Percentiles rank a stretch among this genome's conserved stretches.
Conservation (phyloP, 495 filamentous ascomycete species). For the Xylaria intraflava region DNA sequence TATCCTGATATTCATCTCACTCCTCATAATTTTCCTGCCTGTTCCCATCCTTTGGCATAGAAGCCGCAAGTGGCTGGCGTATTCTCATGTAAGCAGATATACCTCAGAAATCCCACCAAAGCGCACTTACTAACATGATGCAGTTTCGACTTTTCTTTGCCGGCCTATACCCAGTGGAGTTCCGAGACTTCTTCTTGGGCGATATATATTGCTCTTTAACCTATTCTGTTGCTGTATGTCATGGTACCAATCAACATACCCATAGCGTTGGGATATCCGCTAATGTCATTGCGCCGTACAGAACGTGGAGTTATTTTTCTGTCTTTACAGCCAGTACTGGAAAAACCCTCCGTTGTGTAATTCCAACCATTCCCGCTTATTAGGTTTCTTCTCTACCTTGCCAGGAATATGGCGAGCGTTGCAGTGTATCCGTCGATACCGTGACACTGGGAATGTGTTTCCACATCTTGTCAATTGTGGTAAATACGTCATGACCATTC, state of each 20-base stretch:
- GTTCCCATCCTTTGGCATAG: conserved; percentile 65
- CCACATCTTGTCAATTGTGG: conserved; percentile 89
- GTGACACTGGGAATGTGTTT: conserved; percentile 78
- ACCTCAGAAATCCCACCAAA: not conserved
- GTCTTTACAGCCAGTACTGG: conserved; percentile 78
- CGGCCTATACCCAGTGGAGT: conserved; percentile 88
- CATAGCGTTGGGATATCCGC: not conserved
- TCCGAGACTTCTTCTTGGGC: conserved; percentile 93
- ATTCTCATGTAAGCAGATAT: conserved; percentile 62
- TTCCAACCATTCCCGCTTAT: conserved; percentile 70
- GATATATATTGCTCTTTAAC: conserved; percentile 96
- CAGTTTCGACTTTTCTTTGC: conserved; percentile 81
- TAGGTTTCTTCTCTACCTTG: conserved; percentile 81
- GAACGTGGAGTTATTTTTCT: conserved; percentile 94
- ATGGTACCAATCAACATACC: not conserved
- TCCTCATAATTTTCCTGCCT: conserved; percentile 67
- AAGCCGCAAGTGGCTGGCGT: conserved; percentile 74
- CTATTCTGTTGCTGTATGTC: conserved; percentile 77
- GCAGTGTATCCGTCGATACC: conserved; percentile 86
- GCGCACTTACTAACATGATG: conserved; percentile 6
- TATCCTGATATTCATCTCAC: conserved; percentile 63
- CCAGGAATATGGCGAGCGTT: conserved; percentile 83
- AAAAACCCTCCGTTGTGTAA: conserved; percentile 67
- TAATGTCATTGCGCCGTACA: conserved; percentile 18
- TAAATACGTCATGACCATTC: conserved; percentile 82